Conservation (phyloP, 164 flowering plant genomes). For the Protea cynaroides region DNA sequence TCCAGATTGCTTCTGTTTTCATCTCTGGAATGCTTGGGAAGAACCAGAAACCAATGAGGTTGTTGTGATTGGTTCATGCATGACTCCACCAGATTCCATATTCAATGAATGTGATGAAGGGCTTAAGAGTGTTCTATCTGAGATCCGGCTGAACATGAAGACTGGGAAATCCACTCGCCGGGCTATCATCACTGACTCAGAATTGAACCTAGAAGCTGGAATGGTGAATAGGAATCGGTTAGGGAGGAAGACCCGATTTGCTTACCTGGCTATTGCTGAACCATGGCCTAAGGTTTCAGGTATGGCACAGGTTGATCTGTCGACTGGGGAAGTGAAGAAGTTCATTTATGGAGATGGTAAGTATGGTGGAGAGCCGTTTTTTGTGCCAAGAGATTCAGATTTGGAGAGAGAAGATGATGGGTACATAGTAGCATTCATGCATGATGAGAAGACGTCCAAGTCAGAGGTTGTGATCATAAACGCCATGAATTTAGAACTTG, state of each 20-base stretch:
- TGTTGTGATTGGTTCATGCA: constrained; percentile 84
- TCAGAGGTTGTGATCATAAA: constrained; percentile 72
- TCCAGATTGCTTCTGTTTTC: constrained; percentile 83
- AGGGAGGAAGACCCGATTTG: constrained; percentile 66
- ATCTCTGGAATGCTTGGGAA: constrained; percentile 96
- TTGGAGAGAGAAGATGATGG: constrained; percentile 74
- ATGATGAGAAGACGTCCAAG: constrained; percentile 54
- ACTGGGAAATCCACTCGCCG: constrained; percentile 69
- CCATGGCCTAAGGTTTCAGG: constrained; percentile 98
- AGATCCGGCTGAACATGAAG: constrained; percentile 61
- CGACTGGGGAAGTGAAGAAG: constrained; percentile 57
- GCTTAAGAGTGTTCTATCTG: constrained; percentile 57
- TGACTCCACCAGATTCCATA: constrained; percentile 89
- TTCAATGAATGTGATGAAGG: constrained; percentile 79
- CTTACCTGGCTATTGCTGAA: constrained; percentile 78
- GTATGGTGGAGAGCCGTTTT: constrained; percentile 85
- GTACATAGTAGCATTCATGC: constrained; percentile 65
- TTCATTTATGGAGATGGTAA: constrained; percentile 45
- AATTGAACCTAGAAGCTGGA: constrained; percentile 77
- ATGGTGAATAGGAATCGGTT: constrained; percentile 78
- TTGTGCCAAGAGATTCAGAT: constrained; percentile 37
- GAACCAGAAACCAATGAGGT: constrained; percentile 69
- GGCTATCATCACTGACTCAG: too few relatives aligned
- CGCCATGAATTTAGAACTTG: constrained; percentile 43
- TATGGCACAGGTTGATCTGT: constrained; percentile 74